These are phyloP conservation scores for Arthroderma uncinatum DNA, from an alignment of 2,329 filamentous ascomycete genomes.

Conservation along the genomic window DNA sequence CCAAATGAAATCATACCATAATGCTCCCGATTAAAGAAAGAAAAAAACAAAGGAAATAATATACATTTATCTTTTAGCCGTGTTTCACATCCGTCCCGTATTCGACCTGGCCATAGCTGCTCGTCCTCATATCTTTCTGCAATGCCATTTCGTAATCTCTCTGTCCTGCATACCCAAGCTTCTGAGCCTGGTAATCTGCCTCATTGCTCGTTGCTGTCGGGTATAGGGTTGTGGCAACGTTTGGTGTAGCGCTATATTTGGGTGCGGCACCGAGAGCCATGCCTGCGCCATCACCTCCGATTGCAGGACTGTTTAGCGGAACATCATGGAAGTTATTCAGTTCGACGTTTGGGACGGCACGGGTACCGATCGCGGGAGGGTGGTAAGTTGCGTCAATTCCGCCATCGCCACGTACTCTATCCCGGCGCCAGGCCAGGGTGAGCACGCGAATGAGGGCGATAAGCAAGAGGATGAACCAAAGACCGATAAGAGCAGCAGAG, in stretches of 20 bases:
- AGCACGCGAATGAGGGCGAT: conserved; percentile 59
- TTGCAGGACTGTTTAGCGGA: conserved; percentile 24
- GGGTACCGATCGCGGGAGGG: conserved; percentile 10
- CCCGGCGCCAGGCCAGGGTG: conserved; percentile 48
- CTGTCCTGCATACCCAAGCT: conserved; percentile 34
- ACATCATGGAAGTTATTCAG: conserved; percentile 28
- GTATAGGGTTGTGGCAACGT: conserved; percentile 4
- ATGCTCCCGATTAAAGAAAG: background rate
- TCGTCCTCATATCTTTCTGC: conserved; percentile 22
- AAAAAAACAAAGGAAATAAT: conserved; percentile 2
- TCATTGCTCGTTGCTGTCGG: conserved; percentile 5
- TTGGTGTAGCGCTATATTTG: conserved; percentile 18
- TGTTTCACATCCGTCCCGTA: conserved; percentile 27
- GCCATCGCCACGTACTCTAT: conserved; percentile 51
- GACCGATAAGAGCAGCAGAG: conserved; percentile 57
- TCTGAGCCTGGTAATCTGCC: conserved; percentile 29
- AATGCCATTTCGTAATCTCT: conserved; percentile 24
- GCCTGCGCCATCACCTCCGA: conserved; percentile 7
- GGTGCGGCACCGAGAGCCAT: conserved; percentile 14
- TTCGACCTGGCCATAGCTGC: conserved; percentile 26
- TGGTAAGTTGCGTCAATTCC: conserved; percentile 31
- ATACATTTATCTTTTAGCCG: conserved; percentile 10
- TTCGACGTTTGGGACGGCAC: conserved; percentile 13
- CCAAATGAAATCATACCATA: background rate
- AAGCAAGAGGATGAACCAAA: conserved; percentile 69